A percentile compares a stretch with the other conserved stretches of the same genome.
These are phyloP conservation scores for Coemansia brasiliensis DNA, from an alignment of 192 early-diverging fungal species.

Conservation along the genomic window DNA sequence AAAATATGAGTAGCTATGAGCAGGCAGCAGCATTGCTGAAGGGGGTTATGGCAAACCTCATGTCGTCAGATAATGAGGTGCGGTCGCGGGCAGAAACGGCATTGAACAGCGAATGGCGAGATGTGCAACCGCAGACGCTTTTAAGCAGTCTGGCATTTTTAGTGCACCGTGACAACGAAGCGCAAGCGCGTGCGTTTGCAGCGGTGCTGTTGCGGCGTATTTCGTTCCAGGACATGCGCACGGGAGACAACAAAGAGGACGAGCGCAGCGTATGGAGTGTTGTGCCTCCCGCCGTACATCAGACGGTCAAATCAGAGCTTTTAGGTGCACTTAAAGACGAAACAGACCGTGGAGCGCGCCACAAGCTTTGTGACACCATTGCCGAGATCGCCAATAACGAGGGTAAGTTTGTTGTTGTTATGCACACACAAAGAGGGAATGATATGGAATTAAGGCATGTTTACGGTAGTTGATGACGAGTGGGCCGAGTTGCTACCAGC, in stretches of 20 bases:
- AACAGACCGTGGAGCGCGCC: constrained; percentile 67
- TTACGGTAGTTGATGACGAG: constrained; percentile 16
- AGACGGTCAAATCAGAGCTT: constrained; percentile 73
- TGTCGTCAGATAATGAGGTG: constrained; percentile 61
- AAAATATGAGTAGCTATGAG: constrained; percentile 34
- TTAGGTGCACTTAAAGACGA: constrained; percentile 79
- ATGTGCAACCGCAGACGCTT: constrained; percentile 60
- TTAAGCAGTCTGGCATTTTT: constrained; percentile 63
- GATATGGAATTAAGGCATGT: neutral
- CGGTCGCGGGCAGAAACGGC: constrained; percentile 64
- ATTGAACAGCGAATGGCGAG: constrained; percentile 63
- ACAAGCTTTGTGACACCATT: constrained; percentile 94
- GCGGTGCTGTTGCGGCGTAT: constrained; percentile 70
- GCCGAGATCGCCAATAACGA: constrained; percentile 76
- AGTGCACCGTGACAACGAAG: constrained; percentile 53
- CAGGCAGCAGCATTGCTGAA: constrained; percentile 48
- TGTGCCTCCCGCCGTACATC: constrained; percentile 63
- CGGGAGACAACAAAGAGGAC: constrained; percentile 51
- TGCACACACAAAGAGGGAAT: neutral
- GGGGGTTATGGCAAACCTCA: constrained; percentile 48
- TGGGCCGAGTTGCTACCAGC: constrained; percentile 84
- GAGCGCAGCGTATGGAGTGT: constrained; percentile 71
- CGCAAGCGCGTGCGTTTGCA: constrained; percentile 63
- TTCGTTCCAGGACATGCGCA: constrained; percentile 51
- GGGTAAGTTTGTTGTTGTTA: constrained; percentile 32